phyloP scores from a whole-genome alignment of 768 basidiomycete species.

The Suillus occidentalis region DNA sequence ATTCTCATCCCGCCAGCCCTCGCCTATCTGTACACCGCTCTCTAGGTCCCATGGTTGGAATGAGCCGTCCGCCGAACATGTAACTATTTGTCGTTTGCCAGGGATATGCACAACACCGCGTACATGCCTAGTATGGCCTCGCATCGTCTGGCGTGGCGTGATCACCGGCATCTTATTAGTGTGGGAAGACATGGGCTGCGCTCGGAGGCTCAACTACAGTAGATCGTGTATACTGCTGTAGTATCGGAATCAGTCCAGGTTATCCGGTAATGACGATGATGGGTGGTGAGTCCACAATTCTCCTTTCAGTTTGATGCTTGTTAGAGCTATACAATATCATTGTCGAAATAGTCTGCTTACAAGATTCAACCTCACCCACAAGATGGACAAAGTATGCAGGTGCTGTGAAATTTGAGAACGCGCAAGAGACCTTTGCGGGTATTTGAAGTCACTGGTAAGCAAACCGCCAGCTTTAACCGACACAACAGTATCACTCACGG shows the following conservation, averaged over 20 bases:
- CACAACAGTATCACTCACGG: neutral
- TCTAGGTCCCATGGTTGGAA: neutral
- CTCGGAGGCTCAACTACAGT: neutral
- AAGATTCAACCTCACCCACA: neutral
- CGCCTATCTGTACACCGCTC: neutral
- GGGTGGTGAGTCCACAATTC: neutral
- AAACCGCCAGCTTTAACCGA: neutral
- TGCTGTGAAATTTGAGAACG: neutral
- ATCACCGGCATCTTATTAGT: too few relatives aligned
- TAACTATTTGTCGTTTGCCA: neutral
- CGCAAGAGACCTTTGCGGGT: neutral
- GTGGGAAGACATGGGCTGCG: neutral
- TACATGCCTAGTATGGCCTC: neutral
- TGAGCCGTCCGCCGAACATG: neutral
- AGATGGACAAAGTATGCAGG: neutral
- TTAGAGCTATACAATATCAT: neutral
- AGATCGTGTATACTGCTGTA: too few relatives aligned
- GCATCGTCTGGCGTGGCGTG: neutral
- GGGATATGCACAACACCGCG: neutral
- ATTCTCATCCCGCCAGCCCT: neutral
- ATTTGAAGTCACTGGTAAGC: neutral
- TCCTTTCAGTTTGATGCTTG: neutral
- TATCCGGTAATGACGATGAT: rapidly evolving
- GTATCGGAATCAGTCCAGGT: neutral
- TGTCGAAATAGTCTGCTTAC: neutral